Percentiles rank a stretch among this genome's conserved stretches.
phyloP scores from a whole-genome alignment of 1,284 basidiomycete genomes.

The Bondarzewia mesenterica region DNA sequence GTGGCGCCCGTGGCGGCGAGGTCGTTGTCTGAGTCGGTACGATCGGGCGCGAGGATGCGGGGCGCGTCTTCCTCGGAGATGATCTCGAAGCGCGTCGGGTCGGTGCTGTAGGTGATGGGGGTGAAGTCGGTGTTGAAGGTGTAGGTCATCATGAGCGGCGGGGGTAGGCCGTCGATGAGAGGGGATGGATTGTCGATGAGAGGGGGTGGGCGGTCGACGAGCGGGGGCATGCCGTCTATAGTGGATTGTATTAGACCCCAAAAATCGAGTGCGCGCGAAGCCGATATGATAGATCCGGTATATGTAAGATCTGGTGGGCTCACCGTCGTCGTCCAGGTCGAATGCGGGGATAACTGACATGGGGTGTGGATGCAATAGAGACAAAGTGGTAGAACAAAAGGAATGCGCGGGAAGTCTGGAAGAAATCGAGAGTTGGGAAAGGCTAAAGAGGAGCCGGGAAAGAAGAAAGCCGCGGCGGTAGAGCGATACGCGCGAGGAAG shows the following conservation, averaged over 20 bases:
- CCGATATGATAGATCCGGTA: conserved; percentile 8
- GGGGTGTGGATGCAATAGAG: background rate
- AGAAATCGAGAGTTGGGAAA: conserved; percentile 3
- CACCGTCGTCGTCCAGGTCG: conserved; percentile 21
- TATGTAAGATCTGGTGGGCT: conserved; percentile 14
- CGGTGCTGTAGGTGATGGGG: conserved; percentile 26
- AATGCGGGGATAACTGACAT: background rate
- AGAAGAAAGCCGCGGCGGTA: conserved; percentile 3
- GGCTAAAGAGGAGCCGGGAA: conserved; percentile 6
- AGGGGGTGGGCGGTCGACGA: conserved; percentile 37
- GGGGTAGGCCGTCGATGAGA: background rate
- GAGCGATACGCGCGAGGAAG: too few relatives aligned
- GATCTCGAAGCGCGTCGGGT: background rate
- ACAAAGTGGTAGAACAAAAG: background rate
- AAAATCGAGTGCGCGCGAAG: background rate
- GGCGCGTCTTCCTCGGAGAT: background rate
- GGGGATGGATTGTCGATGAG: conserved; percentile 14
- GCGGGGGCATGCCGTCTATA: conserved; percentile 31
- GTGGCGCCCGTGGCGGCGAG: conserved; percentile 8
- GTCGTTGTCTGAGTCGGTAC: conserved; percentile 19
- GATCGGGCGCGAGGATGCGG: background rate
- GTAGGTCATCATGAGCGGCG: conserved; percentile 26
- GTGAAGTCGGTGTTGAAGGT: conserved; percentile 41
- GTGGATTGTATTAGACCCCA: background rate
- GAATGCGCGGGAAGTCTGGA: background rate